Base-by-base conservation (phyloP, 495 filamentous ascomycete genomes). In the Apodospora peruviana region DNA sequence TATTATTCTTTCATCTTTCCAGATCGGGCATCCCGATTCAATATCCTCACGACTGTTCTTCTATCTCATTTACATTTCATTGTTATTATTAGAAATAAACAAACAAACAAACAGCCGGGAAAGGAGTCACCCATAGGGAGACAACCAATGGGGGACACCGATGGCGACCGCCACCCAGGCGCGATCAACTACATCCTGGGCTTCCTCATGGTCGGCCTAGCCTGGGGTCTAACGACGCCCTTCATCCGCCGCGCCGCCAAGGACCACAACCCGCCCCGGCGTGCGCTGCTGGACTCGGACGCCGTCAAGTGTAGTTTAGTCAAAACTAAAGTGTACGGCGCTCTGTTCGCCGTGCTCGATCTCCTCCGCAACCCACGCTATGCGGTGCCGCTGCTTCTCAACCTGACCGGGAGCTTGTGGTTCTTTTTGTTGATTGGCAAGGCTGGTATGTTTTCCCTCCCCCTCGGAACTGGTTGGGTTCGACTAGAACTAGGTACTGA, bases 361-460 rank as follows among this genome's bases (percentile, higher is more conserved):
- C 67, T 96, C 57, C 67, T 97, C 10, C 70, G 77, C 39, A 90
- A 86, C 48, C 90, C 90, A 40, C 78, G 78, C 21, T 98, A 98
- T 66, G 85, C 88, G 10, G 61, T 95, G 29, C 91, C 91, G 21
- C 62, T 98, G 57, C 68, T 95, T 43, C 73, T 96, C 22, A 98
- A 98, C 60, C 66, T 96, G 56, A 96, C 93, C 27, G 93, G 93
- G 48, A 95, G 88, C 59, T 77, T 98, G 52, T 98, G 93, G 93
- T 98, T 98, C 59, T 98, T 98, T 60, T 64, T 96, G 56, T 70
- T 98, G 52, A 88, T 98, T 73, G 93, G 93, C 46, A 79, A 90
- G 66, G 89, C 91, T 55, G 88, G 90, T 93, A 68, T 52, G 83
- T 79, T 36, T n/a, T 40, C 22, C 17, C 25, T 40, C 34, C 8